Conservation (phyloP, 2,329 filamentous ascomycete genomes). For the Exserohilum turcica region DNA sequence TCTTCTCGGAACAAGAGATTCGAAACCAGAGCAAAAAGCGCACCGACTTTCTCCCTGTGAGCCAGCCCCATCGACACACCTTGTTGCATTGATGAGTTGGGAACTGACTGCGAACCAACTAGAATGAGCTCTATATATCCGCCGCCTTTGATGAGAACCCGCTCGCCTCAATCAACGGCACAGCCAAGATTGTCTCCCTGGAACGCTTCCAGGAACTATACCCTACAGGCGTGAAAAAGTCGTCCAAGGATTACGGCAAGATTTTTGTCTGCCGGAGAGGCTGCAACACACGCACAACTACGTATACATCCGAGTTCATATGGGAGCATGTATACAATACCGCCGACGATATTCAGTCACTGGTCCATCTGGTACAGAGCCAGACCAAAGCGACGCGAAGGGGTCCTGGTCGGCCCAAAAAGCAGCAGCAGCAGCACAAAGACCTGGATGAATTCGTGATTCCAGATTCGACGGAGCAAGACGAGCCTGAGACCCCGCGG, state of each 20-base stretch:
- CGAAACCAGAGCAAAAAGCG: conserved; percentile 82
- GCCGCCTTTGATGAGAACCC: conserved; percentile 86
- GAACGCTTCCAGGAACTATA: conserved; percentile 70
- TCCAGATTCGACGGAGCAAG: conserved; percentile 49
- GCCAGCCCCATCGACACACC: conserved; percentile 26
- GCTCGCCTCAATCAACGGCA: conserved; percentile 86
- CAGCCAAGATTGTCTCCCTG: conserved; percentile 77
- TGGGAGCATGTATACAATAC: conserved; percentile 86
- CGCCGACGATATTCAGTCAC: conserved; percentile 66
- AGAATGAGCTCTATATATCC: conserved; percentile 93
- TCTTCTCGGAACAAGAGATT: conserved; percentile 88
- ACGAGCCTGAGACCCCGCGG: conserved; percentile 51
- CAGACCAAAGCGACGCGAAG: conserved; percentile 75
- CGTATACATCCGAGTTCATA: conserved; percentile 87
- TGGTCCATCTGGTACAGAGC: conserved; percentile 71
- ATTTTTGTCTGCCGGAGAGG: conserved; percentile 88
- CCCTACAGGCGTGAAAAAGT: conserved; percentile 76
- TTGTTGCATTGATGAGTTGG: not conserved
- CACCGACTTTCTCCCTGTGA: conserved; percentile 73
- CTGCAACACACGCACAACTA: conserved; percentile 85
- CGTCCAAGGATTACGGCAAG: conserved; percentile 77
- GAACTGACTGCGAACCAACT: conserved; percentile 22
- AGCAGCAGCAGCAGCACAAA: conserved; percentile 28
- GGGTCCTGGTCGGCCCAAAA: conserved; percentile 42
- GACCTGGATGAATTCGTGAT: conserved; percentile 54